Evolutionary conservation across 2,329 filamentous ascomycete species (phyloP), one percentile per base, ranked within the genome.

Genomic region (Fusarium brevicatenulatum): DNA sequence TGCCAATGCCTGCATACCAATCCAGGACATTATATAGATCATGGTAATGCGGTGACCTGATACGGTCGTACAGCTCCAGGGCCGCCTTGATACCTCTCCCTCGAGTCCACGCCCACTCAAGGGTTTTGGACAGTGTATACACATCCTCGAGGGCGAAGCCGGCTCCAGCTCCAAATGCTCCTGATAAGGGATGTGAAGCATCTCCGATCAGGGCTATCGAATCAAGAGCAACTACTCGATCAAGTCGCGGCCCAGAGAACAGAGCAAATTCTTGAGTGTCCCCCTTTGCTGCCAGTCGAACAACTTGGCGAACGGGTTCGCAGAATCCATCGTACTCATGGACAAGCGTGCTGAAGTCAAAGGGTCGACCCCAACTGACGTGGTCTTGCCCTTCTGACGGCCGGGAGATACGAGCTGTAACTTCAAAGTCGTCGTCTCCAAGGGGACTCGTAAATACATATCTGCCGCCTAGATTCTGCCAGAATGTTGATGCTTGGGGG

Each of bases 181-280:
- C 86, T 0, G 86, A 87, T 0, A 88, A 80, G 2, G 87, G 86
- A 74, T 90, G 88, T 3, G 86, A 89, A 1, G 87, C 84, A 70
- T 90, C 87, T 13, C 87, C 88, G 2, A 89, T 83, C 8, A 89
- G 81, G 10, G 85, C 87, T 6, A 88, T 73, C 8, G 58, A 44
- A 13, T 46, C 43, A 4, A 71, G 30, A 5, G 67, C 56, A 15
- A 80, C 74, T 6, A 80, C 74, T 7, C 66, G 73, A 9, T 77
- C 75, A 5, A 83, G 73, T 3, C 80, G 72, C 4, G 76, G 76
- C 0, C 78, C 80, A 0, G 75, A 76, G 55, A 82, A 82, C 12
- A 77, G 71, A 3, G 73, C 71, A 62, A 81, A 71, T 79, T 82
- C 73, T 71, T 78, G 52, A 3, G 79, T 79, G 13, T 71, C 59